Conservation (phyloP, 2,329 filamentous ascomycete species). For the Aspergillus brunneoviolaceus region DNA sequence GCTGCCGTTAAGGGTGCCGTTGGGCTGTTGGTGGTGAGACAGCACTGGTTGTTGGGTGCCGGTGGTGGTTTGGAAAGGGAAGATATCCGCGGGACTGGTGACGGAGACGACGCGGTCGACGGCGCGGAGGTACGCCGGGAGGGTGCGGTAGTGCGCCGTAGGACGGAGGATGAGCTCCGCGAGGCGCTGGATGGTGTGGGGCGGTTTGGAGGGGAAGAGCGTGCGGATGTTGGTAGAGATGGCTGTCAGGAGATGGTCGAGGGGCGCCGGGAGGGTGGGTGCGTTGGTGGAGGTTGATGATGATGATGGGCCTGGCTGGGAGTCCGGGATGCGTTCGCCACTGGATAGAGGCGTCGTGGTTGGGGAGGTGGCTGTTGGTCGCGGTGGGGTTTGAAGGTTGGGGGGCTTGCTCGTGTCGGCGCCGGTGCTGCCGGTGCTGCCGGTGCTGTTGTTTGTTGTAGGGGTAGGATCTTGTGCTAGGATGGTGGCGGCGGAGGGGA, state of each 20-base stretch:
- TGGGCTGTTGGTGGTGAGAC: conserved; percentile 36
- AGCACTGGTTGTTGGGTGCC: conserved; percentile 15
- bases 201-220: conserved; percentile 72
- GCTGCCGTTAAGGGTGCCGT: conserved; percentile 53
- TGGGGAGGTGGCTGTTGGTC: conserved; percentile 38
- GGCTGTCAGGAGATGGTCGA: conserved; percentile 61
- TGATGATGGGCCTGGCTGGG: conserved; percentile 40
- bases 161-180: conserved; percentile 81
- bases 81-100: conserved; percentile 75
- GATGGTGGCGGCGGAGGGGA: conserved; percentile 19
- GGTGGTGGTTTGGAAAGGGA: conserved; percentile 63
- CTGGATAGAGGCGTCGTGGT: conserved; percentile 36
- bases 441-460: conserved; percentile 34
- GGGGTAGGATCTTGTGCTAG: conserved; percentile 27
- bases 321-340: conserved; percentile 43
- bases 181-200: conserved; percentile 89
- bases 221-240: conserved; percentile 61
- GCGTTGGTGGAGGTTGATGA: conserved; percentile 31
- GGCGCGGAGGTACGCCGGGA: conserved; percentile 84
- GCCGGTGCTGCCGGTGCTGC: conserved; percentile 36
- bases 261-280: conserved; percentile 58
- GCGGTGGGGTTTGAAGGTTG: conserved; percentile 31
- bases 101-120: conserved; percentile 89
- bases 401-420: conserved; percentile 17
- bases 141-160: conserved; percentile 72